Conservation (phyloP, 2,329 filamentous ascomycete genomes). For the Diaporthe citri region DNA sequence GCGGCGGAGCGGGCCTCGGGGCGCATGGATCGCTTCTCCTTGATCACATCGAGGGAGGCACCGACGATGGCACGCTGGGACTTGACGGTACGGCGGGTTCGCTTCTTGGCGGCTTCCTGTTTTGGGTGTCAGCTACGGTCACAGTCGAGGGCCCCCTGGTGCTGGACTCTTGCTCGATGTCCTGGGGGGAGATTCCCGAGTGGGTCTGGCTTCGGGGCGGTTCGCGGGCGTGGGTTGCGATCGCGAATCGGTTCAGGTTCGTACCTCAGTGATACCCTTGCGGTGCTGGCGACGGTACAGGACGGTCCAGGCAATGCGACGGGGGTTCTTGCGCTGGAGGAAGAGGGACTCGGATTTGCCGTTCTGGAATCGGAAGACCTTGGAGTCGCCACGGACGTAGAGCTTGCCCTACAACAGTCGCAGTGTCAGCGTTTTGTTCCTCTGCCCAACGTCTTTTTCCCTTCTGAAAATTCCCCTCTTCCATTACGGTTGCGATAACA, state of each 20-base stretch:
- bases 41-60: conserved; percentile 99
- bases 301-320: conserved; percentile 98
- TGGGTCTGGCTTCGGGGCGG: conserved; percentile 18
- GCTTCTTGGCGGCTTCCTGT: conserved; percentile 99
- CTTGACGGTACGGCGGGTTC: conserved; percentile 98
- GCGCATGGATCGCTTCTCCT: conserved; percentile 95
- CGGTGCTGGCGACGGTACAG: conserved; percentile 99
- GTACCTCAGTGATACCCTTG: conserved; percentile 99
- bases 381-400: conserved; percentile 99
- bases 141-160: neutral
- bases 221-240: conserved; percentile 28
- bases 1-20: conserved; percentile 95
- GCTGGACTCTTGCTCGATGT: neutral
- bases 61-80: conserved; percentile 98
- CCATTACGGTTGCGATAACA: neutral
- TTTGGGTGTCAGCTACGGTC: conserved; percentile 54
- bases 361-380: conserved; percentile 99
- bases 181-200: conserved; percentile 1
- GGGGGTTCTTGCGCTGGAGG: conserved; percentile 99
- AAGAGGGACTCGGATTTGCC: conserved; percentile 99
- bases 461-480: neutral
- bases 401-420: conserved; percentile 85
- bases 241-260: conserved; percentile 52
- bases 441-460: neutral
- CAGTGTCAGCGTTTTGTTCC: conserved; percentile 46